Evolutionary conservation across 2,329 filamentous ascomycete genomes (phyloP).

Genomic region (Pseudocercospora eumusae): DNA sequence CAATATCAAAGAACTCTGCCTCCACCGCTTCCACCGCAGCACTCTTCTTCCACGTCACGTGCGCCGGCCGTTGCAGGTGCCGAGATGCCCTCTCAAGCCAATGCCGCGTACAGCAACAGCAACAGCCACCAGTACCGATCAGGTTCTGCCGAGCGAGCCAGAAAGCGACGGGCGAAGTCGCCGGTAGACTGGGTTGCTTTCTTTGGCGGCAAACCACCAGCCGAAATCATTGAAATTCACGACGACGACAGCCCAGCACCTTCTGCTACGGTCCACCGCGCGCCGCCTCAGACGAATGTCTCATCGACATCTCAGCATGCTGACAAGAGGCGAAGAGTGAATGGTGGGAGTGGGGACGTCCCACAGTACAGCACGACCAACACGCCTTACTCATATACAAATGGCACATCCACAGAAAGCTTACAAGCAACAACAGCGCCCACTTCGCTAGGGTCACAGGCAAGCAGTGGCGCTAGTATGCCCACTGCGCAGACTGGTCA

Average conservation of each 20-base stretch:
- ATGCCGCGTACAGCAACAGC: slow-evolving; percentile 18
- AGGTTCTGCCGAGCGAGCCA: slow-evolving; percentile 24
- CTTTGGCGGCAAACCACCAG: slow-evolving; percentile 45
- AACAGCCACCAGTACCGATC: slow-evolving; percentile 9
- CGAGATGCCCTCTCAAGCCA: slow-evolving; percentile 19
- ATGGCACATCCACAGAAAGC: slow-evolving; percentile 56
- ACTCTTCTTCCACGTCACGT: slow-evolving; percentile 30
- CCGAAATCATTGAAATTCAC: slow-evolving; percentile 56
- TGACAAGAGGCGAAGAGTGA: slow-evolving; percentile 74
- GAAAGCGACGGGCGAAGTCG: slow-evolving; percentile 29
- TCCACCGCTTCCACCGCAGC: slow-evolving; percentile 28
- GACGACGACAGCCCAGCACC: slow-evolving; percentile 45
- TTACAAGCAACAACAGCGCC: slow-evolving; percentile 73
- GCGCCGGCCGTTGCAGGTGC: slow-evolving; percentile 23
- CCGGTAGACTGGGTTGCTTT: slow-evolving; percentile 43
- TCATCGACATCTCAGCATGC: slow-evolving; percentile 53
- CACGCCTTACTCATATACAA: slow-evolving; percentile 71
- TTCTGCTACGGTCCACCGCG: slow-evolving; percentile 27
- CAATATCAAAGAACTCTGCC: slow-evolving; percentile 29
- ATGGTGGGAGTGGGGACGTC: slow-evolving; percentile 31
- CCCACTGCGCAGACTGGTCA: slow-evolving; percentile 63
- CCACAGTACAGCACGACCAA: slow-evolving; percentile 50
- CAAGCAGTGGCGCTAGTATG: slow-evolving; percentile 50
- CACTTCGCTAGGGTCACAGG: slow-evolving; percentile 75
- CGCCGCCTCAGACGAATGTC: slow-evolving; percentile 28